phyloP scores from a whole-genome alignment of 768 basidiomycete genomes.

The Rhizopogon vesiculosus region DNA sequence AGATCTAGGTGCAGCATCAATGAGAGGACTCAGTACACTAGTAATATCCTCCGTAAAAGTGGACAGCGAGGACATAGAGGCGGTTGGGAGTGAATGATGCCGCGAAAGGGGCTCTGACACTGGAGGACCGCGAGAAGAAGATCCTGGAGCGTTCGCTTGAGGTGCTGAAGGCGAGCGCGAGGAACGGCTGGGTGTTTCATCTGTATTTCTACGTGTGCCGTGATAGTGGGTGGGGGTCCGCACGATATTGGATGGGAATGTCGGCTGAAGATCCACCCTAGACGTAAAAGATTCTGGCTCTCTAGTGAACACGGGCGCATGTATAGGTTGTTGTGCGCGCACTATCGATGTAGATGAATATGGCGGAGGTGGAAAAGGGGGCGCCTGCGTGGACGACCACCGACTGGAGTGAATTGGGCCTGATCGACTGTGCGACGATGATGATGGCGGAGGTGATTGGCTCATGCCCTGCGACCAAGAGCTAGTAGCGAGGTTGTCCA shows the following conservation, averaged over 20 bases:
- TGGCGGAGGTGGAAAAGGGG: constrained; percentile 24
- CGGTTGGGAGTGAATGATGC: constrained; percentile 22
- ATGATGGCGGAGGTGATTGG: background rate
- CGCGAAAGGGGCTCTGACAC: constrained; percentile 17
- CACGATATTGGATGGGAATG: constrained; percentile 65
- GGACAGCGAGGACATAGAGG: constrained; percentile 14
- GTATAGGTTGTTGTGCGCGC: constrained; percentile 7
- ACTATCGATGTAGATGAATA: constrained; percentile 9
- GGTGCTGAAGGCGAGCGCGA: constrained; percentile 21
- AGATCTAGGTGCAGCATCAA: constrained; percentile 14
- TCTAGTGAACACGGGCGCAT: constrained; percentile 10
- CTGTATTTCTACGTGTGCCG: constrained; percentile 17
- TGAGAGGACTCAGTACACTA: constrained; percentile 13
- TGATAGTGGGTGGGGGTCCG: constrained; percentile 65
- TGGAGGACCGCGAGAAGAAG: constrained; percentile 14
- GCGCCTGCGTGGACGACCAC: constrained; percentile 17
- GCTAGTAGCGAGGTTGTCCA: background rate
- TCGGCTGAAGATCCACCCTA: constrained; percentile 51
- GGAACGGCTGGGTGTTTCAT: constrained; percentile 12
- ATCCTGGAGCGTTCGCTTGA: constrained; percentile 9
- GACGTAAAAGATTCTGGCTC: constrained; percentile 46
- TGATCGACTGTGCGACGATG: background rate
- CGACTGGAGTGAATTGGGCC: constrained; percentile 20
- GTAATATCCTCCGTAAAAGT: constrained; percentile 23
- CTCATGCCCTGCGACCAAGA: background rate